Base-by-base conservation (phyloP, 805 yeast species). In the Candida khao-thaluensis region DNA sequence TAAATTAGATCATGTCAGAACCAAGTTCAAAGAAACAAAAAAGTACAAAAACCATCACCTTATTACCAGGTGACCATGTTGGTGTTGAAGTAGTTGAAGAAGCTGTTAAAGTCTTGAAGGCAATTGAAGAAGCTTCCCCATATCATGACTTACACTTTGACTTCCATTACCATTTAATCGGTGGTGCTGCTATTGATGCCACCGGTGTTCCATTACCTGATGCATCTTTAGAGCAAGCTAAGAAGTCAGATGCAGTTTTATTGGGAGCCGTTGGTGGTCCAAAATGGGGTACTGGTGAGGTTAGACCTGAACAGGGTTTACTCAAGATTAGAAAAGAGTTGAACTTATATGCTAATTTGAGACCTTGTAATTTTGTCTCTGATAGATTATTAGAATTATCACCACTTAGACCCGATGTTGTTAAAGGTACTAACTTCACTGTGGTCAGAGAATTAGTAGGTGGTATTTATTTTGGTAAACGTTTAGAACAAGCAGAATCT, bases 261-360 rank as follows among this genome's bases (percentile, higher is more conserved):
- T 74, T 93, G 41, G 99, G 99, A 50, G 96, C 99, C 7, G 99
- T 93, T 23, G 99, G 99, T 48, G 99, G 99, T 23, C 99, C 99
- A 45, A 93, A 93, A 69, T 93, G 99, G 99, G 98, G 98, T 25
- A 86, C 97, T 18, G 97, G 97, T 36, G 58, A 75, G 9, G 98
- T 91, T 33, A 82, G 99, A 70, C 99, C 99, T 37, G 99, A 93
- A 64, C 98, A 88, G 68, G 99, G 99, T 44, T 76, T 93, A 51
- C 76, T 93, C 49, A 78, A 90, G 70, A 91, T 93, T 63, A 81
- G 99, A 67, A 93, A 93, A 65, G 98, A 89, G 63, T 77, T 93
- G 59, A 85, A 84, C 62, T 72, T 93, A 51, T 93, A 93, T 63
- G 99, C 99, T 43, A 93, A 93, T 66, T 77, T 93, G 65, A 84